Evolutionary conservation across 495 filamentous ascomycete species (phyloP), one percentile per base, ranked within the genome.

Genomic region (Podospora pseudopauciseta): DNA sequence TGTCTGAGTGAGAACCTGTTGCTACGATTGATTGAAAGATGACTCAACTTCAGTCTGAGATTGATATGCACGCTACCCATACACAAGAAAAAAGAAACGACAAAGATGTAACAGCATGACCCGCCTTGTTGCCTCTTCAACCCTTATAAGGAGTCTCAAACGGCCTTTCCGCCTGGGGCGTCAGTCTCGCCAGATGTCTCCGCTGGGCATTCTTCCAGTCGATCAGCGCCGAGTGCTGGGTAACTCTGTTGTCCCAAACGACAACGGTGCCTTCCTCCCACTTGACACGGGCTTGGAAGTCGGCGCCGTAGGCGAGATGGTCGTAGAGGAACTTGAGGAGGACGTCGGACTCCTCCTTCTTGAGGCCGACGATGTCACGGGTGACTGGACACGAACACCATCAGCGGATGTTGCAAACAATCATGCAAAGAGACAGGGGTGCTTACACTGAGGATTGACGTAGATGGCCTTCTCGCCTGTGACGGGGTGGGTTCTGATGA

Each of bases 181-280:
- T 94, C 73, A 96, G 91, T 53, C 93, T 83, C 3, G 91, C 92
- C 65, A 96, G 77, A 79, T 96, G 92, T 57, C 92, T 83, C 67
- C 93, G 83, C 79, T 90, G 86, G 3, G 91, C 91, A 79, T 86
- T 87, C 65, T 86, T 86, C 91, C 91, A 96, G 76, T 94, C 92
- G 19, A 92, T 75, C 39, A 92, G 80, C 4, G 90, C 92, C n/a
- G 89, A 88, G 77, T 95, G 91, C 64, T 86, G 83, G 15, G 91
- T 92, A 4, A 93, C 88, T 18, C 92, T 85, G 77, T 96, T 94
- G 74, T 97, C 93, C 88, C 93, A 96, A 13, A 97, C 89, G 9
- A 97, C 91, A 27, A 97, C 93, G 2, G 92, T 95, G 53, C 86
- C 86, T 13, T 87, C 85, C 70, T 90, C 86, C 92, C 92, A 97